phyloP scores from a whole-genome alignment of 305 asterid species.

The Andrographis paniculata region DNA sequence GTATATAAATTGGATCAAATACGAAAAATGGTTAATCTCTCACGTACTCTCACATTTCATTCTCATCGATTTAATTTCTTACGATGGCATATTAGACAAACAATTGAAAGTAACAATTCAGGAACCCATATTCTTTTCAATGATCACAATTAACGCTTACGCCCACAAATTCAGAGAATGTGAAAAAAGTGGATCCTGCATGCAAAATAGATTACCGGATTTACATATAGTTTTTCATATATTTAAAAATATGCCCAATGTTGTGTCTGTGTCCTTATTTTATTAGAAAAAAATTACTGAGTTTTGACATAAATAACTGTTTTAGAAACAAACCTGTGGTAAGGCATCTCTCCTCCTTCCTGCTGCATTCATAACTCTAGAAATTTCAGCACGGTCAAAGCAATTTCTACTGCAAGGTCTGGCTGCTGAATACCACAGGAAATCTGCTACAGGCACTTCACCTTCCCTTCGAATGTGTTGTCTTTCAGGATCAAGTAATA shows the following conservation, averaged over 20 bases:
- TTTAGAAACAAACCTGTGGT: slow-evolving; percentile 62
- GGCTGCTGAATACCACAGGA: slow-evolving; percentile 97
- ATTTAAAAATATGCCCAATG: slow-evolving; percentile 5
- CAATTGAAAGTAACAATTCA: background rate
- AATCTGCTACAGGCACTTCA: slow-evolving; percentile 88
- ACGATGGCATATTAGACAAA: slow-evolving; percentile 1
- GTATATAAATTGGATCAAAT: too few relatives aligned
- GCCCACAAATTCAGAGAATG: background rate
- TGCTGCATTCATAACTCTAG: slow-evolving; percentile 97
- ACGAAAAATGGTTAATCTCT: too few relatives aligned
- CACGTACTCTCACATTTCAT: too few relatives aligned
- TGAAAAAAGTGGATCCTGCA: too few relatives aligned
- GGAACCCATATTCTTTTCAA: slow-evolving; percentile 5
- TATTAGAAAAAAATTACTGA: background rate
- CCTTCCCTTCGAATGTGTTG: slow-evolving; percentile 86
- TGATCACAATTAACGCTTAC: background rate
- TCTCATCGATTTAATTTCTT: slow-evolving; percentile 10
- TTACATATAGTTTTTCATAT: slow-evolving; percentile 1
- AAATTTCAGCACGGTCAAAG: slow-evolving; percentile 97
- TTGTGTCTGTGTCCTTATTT: background rate
- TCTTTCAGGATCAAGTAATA: slow-evolving; percentile 54
- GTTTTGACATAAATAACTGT: background rate
- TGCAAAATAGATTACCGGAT: background rate
- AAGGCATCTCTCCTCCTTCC: slow-evolving; percentile 92
- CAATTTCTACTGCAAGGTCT: slow-evolving; percentile 93